Evolutionary conservation across 2,329 filamentous ascomycete species (phyloP), one percentile per base, ranked within the genome.

Genomic region (Penicillium sp.): DNA sequence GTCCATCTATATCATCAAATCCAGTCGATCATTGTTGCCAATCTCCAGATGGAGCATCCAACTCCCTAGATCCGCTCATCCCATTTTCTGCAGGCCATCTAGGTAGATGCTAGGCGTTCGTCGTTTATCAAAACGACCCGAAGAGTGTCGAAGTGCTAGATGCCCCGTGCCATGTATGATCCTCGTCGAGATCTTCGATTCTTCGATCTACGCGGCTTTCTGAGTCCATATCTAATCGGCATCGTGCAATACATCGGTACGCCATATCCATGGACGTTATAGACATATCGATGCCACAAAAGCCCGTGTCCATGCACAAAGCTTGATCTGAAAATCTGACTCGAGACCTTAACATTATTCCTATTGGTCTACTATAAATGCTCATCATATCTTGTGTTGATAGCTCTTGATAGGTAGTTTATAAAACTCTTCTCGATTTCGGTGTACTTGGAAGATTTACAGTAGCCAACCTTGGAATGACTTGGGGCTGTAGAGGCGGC

Each of bases 1-100:
- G 17, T n/a, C 17, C 17, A 10, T 38, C 35, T 19, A 40, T 12
- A 40, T 12, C n/a, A 2, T 19, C 37, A 19, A 5, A 12, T 38
- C 4, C 35, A 38, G 17, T 38, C 35, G 35, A 38, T n/a, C 7
- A 38, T 38, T 38, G 17, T 9, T 13, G 3, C 35, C n/a, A 38
- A 38, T 23, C 38, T 23, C 6, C 38, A 33, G 31, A 33, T 33
- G 5, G 31, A 33, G 31, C 12, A 33, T 33, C 6, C 31, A 33
- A 33, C 12, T 33, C 31, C 31, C 31, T 12, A 31, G 4, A 42
- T 6, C 5, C 7, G 13, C n/a, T 17, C 6, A 23, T 23, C 6
- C 3, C 10, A 41, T 23, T 0, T 1, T 21, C n/a, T 40, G 4
- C 4, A 2, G 3, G n/a, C 0, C 9, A 21, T 8, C 37, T 40